phyloP scores from a whole-genome alignment of 2,329 filamentous ascomycete genomes.

The Emmonsia crescens region DNA sequence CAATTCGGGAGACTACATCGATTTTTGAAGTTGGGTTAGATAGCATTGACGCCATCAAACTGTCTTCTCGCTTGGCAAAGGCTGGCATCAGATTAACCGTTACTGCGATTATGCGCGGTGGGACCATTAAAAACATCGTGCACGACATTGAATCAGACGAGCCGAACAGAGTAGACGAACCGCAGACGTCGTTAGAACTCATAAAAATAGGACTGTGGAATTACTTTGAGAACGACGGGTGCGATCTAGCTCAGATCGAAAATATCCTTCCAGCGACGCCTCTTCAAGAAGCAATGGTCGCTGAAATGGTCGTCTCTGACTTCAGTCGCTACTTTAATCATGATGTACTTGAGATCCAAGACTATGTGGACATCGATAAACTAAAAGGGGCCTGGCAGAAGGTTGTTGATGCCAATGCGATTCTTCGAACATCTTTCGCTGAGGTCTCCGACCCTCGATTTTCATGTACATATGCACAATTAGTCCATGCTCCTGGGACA shows the following conservation, averaged over 20 bases:
- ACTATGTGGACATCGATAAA: constrained; percentile 43
- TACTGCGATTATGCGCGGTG: constrained; percentile 64
- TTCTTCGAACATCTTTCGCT: constrained; percentile 65
- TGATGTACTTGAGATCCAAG: constrained; percentile 55
- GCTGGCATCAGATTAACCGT: constrained; percentile 52
- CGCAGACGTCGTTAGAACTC: neutral
- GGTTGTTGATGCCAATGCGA: constrained; percentile 52
- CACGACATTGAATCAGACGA: constrained; percentile 10
- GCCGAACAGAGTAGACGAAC: neutral
- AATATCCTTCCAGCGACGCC: constrained; percentile 64
- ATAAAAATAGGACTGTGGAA: constrained; percentile 25
- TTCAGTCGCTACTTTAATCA: constrained; percentile 78
- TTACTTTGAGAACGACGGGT: constrained; percentile 27
- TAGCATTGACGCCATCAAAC: constrained; percentile 82
- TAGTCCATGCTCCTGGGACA: constrained; percentile 30
- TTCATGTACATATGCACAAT: constrained; percentile 45
- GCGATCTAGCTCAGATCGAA: constrained; percentile 39
- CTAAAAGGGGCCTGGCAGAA: constrained; percentile 52
- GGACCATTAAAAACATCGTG: constrained; percentile 56
- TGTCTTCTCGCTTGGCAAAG: constrained; percentile 60
- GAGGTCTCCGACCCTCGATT: constrained; percentile 52
- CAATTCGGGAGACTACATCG: constrained; percentile 49
- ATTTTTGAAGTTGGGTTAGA: constrained; percentile 79
- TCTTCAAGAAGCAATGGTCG: constrained; percentile 76
- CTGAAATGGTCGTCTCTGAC: constrained; percentile 65